Base-by-base conservation (phyloP, 768 basidiomycete genomes). In the Termitomyces titanicus region DNA sequence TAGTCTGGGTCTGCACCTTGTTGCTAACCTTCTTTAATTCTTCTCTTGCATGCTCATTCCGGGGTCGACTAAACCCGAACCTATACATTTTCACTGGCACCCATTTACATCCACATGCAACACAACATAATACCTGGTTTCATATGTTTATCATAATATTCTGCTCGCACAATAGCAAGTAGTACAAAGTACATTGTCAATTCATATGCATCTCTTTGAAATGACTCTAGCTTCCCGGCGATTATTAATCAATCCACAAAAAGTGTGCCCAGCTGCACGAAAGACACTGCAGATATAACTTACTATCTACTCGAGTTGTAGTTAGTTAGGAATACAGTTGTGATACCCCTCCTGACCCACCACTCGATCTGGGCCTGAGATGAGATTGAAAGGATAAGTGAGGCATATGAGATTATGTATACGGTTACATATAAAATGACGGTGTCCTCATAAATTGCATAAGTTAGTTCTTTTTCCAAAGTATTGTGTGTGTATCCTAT, bases 1-100 rank as follows among this genome's bases (percentile, higher is more conserved):
- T 82, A 76, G 74, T 44, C 44, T 56, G 34, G 37, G 29, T 37
- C n/a, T 40, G 34, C 40, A 53, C 43, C 34, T 29, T 12, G 24
- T 44, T 29, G 22, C 52, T 59, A 38, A 59, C 51, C 39, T 52
- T 13, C 18, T 24, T 18, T 34, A 31, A 45, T 53, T 9, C n/a
- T 15, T 39, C 45, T 29, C 39, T 43, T 52, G 5, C 49, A 57
- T 42, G 40, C n/a, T 27, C 22, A n/a, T 18, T 49, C 29, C 5
- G 25, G 25, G 35, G 12, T 25, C 37, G 43, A 33, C 53, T 18
- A 27, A 5, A 33, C 20, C 6, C 22, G 22, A 25, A n/a, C n/a
- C n/a, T 12, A 25, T 45, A 50, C 38, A 43, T 25, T 35, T 5
- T 38, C 31, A 37, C 22, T 47, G 40, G 53, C 44, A 53, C 20